Base-by-base conservation (phyloP, 768 basidiomycete genomes). In the Amanita polypyramis region DNA sequence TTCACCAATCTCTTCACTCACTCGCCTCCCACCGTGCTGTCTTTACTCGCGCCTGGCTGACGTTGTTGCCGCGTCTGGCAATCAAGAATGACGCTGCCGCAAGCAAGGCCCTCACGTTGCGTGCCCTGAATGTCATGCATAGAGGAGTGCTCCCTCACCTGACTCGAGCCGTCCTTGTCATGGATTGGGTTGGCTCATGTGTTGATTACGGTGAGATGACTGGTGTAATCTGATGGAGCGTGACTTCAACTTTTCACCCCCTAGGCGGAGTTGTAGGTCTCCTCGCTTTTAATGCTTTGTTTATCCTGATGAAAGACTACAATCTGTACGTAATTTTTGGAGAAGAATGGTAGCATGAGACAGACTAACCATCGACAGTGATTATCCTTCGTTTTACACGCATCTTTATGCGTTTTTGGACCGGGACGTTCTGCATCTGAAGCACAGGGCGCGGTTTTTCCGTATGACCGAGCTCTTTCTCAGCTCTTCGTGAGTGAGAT, bases 371-470 rank as follows among this genome's bases (percentile, higher is more conserved):
- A n/a, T 17, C 44, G 47, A 34, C 9, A 97, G 95, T 8, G 96
- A 99, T 58, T 98, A 95, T 58, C 94, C 96, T 2, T 83, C 82
- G 9, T 97, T 99, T 66, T 99, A 96, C 67, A 85, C 82, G 5
- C 82, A 85, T 4, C 75, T 99, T 2, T 98, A 98, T 60, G 75
- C 82, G 1, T 87, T 97, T 61, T 75, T 98, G 15, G 87, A 95
- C 60, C 75, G 83, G 8, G 79, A 93, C 15, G 75, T 96, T 3
- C 74, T 99, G 5, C 95, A 98, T 57, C 76, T 89, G 44, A 95
- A 91, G 59, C 85, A 96, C 60, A 79, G 96, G 10, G 86, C 95
- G 1, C 78, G 95, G 35, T 98, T 99, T 68, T 96, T 99, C 74
- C 79, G 95, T 23, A 69, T 98, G 56, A 77, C 84, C 0, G 95